Conservation (phyloP, 163 green algal genomes). For the Prototheca wickerhamii region DNA sequence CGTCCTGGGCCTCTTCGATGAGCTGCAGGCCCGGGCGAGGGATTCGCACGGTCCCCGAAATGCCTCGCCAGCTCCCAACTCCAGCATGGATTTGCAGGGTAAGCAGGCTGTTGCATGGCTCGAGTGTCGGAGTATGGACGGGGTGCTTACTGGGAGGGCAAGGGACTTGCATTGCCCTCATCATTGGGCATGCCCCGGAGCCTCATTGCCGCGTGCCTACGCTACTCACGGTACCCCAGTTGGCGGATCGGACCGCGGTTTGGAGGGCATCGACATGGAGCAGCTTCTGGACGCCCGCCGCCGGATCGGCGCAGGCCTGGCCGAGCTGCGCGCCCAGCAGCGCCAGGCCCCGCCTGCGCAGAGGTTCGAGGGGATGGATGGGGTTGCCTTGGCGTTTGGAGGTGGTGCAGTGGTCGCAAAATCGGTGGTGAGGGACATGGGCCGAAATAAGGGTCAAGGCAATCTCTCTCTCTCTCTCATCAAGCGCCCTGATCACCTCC, state of each 20-base stretch:
- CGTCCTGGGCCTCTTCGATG: too few relatives aligned
- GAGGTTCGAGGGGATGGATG: background rate
- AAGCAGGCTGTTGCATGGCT: too few relatives aligned
- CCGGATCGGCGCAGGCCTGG: conserved; percentile 4
- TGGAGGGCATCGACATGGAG: conserved; percentile 1
- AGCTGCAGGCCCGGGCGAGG: too few relatives aligned
- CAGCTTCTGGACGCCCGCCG: conserved; percentile 4
- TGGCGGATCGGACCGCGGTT: background rate
- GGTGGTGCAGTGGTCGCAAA: background rate
- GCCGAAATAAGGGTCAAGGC: background rate
- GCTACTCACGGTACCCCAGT: background rate
- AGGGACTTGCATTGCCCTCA: too few relatives aligned
- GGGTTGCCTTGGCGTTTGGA: too few relatives aligned
- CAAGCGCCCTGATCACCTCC: background rate
- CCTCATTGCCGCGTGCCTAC: background rate
- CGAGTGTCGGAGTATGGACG: too few relatives aligned
- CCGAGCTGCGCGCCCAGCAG: conserved; percentile 9
- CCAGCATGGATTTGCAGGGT: too few relatives aligned
- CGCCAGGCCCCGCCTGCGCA: background rate
- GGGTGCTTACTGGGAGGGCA: too few relatives aligned
- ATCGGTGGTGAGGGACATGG: background rate
- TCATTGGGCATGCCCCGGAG: background rate
- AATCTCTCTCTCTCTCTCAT: background rate
- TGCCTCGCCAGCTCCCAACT: too few relatives aligned
- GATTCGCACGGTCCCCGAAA: too few relatives aligned